Conservation (phyloP, 352 stramenopile genomes). For the Globisporangium solare region DNA sequence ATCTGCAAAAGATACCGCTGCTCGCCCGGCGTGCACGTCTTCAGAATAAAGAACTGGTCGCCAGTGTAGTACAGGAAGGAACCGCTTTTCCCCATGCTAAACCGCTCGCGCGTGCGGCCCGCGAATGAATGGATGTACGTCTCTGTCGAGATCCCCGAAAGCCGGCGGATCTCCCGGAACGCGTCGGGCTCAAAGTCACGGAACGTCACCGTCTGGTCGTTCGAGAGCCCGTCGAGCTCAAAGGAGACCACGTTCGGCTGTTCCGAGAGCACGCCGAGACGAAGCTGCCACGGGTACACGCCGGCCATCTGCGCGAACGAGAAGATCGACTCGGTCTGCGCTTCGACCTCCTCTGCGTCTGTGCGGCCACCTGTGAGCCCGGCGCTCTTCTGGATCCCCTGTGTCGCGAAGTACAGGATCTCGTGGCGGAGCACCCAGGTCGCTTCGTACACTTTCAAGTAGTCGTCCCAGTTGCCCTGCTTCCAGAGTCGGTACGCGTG, state of each 20-base stretch:
- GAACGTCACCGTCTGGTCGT: constrained; percentile 68
- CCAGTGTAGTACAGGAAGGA: constrained; percentile 89
- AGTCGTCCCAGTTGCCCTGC: constrained; percentile 79
- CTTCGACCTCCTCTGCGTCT: constrained; percentile 4
- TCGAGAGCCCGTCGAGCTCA: constrained; percentile 59
- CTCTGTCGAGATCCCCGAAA: constrained; percentile 75
- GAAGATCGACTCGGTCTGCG: constrained; percentile 44
- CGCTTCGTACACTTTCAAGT: constrained; percentile 82
- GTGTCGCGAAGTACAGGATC: constrained; percentile 81
- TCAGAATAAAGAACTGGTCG: constrained; percentile 87
- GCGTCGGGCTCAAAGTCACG: constrained; percentile 78
- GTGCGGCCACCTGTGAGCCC: constrained; percentile 1
- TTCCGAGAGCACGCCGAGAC: constrained; percentile 38
- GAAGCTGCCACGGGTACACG: constrained; percentile 64
- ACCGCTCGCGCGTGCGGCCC: constrained; percentile 78
- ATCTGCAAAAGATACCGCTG: constrained; percentile 85
- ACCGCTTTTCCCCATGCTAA: constrained; percentile 87
- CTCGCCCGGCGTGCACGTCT: constrained; percentile 82
- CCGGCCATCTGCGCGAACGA: constrained; percentile 59
- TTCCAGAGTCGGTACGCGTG: constrained; percentile 73
- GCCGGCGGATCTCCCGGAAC: constrained; percentile 76
- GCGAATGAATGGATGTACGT: constrained; percentile 77
- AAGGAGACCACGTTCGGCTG: constrained; percentile 59
- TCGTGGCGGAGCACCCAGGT: constrained; percentile 80
- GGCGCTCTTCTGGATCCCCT: constrained; percentile 61